Evolutionary conservation across 116 monocot genomes (phyloP).

Genomic region (Phalaenopsis hybrid): DNA sequence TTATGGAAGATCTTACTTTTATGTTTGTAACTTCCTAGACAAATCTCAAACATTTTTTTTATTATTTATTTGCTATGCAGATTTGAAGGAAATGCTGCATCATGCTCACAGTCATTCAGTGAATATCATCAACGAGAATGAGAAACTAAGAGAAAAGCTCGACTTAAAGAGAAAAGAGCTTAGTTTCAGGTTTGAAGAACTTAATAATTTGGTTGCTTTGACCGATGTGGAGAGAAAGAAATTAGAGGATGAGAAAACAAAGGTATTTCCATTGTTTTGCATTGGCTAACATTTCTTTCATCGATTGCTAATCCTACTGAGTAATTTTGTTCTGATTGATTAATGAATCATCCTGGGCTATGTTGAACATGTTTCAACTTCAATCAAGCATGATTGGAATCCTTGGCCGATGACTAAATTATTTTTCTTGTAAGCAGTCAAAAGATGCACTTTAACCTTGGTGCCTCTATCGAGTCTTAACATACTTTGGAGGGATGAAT

Average conservation of each 20-base stretch:
- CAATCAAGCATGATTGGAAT: too few species aligned
- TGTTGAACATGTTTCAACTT: too few species aligned
- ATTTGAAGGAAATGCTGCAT: slow-evolving; percentile 24
- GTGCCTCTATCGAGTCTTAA: too few species aligned
- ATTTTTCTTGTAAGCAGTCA: too few species aligned
- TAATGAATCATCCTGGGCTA: too few species aligned
- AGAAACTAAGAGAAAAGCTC: slow-evolving; percentile 11
- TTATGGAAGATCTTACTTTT: slow-evolving; percentile 1
- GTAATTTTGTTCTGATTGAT: too few species aligned
- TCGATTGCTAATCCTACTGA: too few species aligned
- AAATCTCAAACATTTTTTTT: background rate
- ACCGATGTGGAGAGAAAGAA: slow-evolving; percentile 25
- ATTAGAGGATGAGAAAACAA: slow-evolving; percentile 19
- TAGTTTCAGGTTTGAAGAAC: slow-evolving; percentile 7
- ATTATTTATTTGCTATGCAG: background rate
- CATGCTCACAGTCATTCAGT: slow-evolving; percentile 19
- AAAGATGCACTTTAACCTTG: too few species aligned
- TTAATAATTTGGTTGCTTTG: slow-evolving; percentile 14
- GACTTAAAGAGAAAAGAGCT: slow-evolving; percentile 11
- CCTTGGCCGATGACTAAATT: too few species aligned
- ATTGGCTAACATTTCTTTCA: too few species aligned
- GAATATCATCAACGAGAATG: slow-evolving; percentile 15
- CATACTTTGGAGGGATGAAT: too few species aligned
- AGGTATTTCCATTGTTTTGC: background rate
- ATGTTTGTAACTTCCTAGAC: background rate